A percentile compares a stretch with the other conserved stretches of the same genome.
Conservation (phyloP, 441 rosid genomes). For the Omphalea diandra region DNA sequence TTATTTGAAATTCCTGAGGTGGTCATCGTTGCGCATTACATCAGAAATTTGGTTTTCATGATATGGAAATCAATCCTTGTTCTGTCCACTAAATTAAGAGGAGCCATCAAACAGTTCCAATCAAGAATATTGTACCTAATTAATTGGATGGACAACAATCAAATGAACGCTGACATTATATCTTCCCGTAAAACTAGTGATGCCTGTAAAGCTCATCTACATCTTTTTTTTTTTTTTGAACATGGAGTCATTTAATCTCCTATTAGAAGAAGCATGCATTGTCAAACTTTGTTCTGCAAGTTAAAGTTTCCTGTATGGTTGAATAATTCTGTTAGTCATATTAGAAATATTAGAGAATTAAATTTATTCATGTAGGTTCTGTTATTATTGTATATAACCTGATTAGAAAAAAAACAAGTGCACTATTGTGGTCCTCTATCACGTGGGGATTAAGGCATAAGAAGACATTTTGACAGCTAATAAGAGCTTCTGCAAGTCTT, state of each 20-base stretch:
- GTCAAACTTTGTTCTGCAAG: neutral
- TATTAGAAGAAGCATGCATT: neutral
- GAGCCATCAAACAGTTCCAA: neutral
- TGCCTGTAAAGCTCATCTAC: neutral
- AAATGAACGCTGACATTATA: neutral
- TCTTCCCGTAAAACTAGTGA: neutral
- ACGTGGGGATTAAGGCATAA: slow-evolving; percentile 29
- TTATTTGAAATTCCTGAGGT: neutral
- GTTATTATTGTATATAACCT: no score
- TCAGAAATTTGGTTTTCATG: neutral
- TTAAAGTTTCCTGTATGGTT: neutral
- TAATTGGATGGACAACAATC: neutral
- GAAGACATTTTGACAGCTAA: slow-evolving; percentile 48
- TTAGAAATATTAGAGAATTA: no score
- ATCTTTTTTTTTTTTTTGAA: neutral
- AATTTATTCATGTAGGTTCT: no score
- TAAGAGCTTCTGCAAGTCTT: slow-evolving; percentile 13
- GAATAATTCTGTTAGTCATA: neutral
- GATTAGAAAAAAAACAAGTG: neutral
- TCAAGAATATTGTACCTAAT: neutral
- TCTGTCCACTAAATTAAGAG: neutral
- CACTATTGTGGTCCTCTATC: slow-evolving; percentile 29
- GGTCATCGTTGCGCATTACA: neutral
- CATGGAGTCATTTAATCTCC: neutral
- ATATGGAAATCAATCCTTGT: neutral